These are phyloP conservation scores for Trypanosomatidae sp. DNA, from an alignment of 208 protist genomes.

Conservation along the genomic window DNA sequence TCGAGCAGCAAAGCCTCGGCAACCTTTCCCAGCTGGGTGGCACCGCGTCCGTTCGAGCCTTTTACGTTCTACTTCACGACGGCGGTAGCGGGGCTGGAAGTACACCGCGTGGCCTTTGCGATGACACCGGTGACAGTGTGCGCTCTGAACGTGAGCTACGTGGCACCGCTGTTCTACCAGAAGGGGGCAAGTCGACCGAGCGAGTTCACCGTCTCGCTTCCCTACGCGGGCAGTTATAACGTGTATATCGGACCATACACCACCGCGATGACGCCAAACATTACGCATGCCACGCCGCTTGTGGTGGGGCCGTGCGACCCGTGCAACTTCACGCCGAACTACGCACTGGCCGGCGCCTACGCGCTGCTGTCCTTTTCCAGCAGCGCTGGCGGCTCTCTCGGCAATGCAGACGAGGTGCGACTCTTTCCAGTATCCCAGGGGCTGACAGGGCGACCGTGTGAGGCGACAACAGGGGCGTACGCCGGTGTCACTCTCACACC, in stretches of 20 bases:
- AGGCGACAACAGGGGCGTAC: slow-evolving; percentile 55
- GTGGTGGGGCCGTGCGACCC: slow-evolving; percentile 76
- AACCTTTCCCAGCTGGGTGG: slow-evolving; percentile 11
- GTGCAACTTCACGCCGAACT: slow-evolving; percentile 64
- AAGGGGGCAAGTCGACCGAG: slow-evolving; percentile 28
- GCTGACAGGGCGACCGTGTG: slow-evolving; percentile 46
- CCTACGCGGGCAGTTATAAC: slow-evolving; percentile 51
- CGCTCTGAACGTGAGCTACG: slow-evolving; percentile 41
- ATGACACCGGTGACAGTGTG: slow-evolving; percentile 41
- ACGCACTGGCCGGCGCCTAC: slow-evolving; percentile 51
- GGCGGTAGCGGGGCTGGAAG: slow-evolving; percentile 18
- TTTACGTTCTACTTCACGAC: slow-evolving; percentile 69
- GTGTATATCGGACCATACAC: slow-evolving; percentile 58
- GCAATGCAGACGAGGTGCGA: slow-evolving; percentile 53
- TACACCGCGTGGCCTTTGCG: slow-evolving; percentile 66
- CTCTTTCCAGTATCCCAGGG: slow-evolving; percentile 63
- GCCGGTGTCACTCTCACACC: slow-evolving; percentile 50
- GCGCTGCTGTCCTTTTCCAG: slow-evolving; percentile 61
- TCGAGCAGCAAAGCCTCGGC: slow-evolving; percentile 9
- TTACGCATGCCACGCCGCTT: slow-evolving; percentile 55
- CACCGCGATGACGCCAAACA: slow-evolving; percentile 38
- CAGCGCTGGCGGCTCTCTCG: slow-evolving; percentile 39
- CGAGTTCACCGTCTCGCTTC: slow-evolving; percentile 57
- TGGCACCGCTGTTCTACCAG: slow-evolving; percentile 45
- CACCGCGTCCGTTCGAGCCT: slow-evolving; percentile 70